Percentiles rank a stretch among this genome's conserved stretches.
Evolutionary conservation across 768 basidiomycete species (phyloP).

Genomic region (Dioszegia aurantiaca): DNA sequence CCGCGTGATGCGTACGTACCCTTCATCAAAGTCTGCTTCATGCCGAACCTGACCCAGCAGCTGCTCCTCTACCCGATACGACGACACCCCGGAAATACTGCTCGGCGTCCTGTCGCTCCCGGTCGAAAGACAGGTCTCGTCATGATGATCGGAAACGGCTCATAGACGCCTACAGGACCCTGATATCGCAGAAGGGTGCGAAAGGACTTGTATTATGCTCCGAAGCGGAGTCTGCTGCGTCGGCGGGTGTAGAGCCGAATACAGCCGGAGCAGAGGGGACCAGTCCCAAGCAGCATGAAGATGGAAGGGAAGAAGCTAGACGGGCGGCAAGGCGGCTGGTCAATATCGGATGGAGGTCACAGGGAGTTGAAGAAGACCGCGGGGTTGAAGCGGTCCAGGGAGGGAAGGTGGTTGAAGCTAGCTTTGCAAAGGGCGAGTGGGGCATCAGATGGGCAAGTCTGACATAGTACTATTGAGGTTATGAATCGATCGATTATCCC

Average conservation of each 20-base stretch:
- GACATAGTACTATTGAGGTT: too few species aligned
- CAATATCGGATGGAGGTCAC: slow-evolving; percentile 27
- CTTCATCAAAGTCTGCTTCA: not conserved
- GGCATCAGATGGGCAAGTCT: slow-evolving; percentile 27
- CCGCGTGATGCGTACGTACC: slow-evolving; percentile 20
- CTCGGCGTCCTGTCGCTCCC: slow-evolving; percentile 25
- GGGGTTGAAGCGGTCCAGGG: slow-evolving; percentile 33
- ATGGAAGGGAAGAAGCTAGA: slow-evolving; percentile 29
- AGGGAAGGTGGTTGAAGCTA: slow-evolving; percentile 32
- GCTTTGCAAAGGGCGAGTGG: slow-evolving; percentile 42
- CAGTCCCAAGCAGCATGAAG: slow-evolving; percentile 2
- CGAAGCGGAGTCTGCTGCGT: not conserved
- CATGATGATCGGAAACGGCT: slow-evolving; percentile 2
- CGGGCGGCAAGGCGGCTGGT: slow-evolving; percentile 30
- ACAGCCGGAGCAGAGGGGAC: too few species aligned
- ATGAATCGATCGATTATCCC: too few species aligned
- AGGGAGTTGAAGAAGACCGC: slow-evolving; percentile 26
- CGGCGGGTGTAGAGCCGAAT: not conserved
- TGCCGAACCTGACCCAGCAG: slow-evolving; percentile 4
- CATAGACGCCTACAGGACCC: not conserved
- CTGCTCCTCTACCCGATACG: slow-evolving; percentile 13
- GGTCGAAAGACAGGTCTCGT: slow-evolving; percentile 11
- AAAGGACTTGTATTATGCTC: slow-evolving; percentile 19
- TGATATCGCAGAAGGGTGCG: slow-evolving; percentile 14
- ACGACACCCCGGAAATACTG: slow-evolving; percentile 37